Percentiles rank a stretch among this genome's conserved stretches.
Evolutionary conservation across 2,329 filamentous ascomycete genomes (phyloP).

Genomic region (Chaetomium strumarium): DNA sequence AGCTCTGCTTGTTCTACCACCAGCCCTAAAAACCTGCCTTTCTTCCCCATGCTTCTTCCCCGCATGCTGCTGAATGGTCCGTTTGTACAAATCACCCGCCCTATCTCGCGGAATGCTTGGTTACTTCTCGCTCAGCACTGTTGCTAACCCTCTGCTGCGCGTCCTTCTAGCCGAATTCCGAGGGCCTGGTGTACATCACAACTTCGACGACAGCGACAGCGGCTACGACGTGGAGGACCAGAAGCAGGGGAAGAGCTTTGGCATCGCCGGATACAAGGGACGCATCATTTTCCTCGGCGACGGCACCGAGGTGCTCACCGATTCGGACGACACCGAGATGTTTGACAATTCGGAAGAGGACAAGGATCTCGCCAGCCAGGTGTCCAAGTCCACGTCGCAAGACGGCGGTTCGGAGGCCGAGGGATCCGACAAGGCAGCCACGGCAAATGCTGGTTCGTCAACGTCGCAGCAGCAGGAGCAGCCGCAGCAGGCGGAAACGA

Average conservation of each 20-base stretch:
- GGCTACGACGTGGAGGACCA: slow-evolving; percentile 72
- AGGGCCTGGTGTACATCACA: slow-evolving; percentile 74
- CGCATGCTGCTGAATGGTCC: background rate
- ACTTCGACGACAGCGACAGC: slow-evolving; percentile 73
- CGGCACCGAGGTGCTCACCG: slow-evolving; percentile 85
- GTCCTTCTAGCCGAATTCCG: slow-evolving; percentile 68
- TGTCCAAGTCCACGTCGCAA: slow-evolving; percentile 49
- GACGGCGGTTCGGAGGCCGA: background rate
- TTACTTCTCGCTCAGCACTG: slow-evolving; percentile 12
- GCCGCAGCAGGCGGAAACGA: slow-evolving; percentile 4
- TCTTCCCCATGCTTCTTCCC: slow-evolving; percentile 1
- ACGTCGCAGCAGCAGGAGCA: slow-evolving; percentile 1
- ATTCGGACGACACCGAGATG: slow-evolving; percentile 86
- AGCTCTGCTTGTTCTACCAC: background rate
- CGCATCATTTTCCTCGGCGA: slow-evolving; percentile 93
- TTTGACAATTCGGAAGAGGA: slow-evolving; percentile 84
- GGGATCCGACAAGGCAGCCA: background rate
- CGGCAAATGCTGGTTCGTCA: background rate
- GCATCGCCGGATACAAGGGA: slow-evolving; percentile 66
- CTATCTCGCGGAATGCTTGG: background rate
- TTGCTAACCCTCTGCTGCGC: slow-evolving; percentile 23
- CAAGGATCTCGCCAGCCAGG: slow-evolving; percentile 78
- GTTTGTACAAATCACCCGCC: background rate
- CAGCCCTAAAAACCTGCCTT: slow-evolving; percentile 10
- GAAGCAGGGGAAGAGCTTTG: slow-evolving; percentile 56